Conservation (phyloP, 345 rosid species). For the Cardamine chenopodiifolia region DNA sequence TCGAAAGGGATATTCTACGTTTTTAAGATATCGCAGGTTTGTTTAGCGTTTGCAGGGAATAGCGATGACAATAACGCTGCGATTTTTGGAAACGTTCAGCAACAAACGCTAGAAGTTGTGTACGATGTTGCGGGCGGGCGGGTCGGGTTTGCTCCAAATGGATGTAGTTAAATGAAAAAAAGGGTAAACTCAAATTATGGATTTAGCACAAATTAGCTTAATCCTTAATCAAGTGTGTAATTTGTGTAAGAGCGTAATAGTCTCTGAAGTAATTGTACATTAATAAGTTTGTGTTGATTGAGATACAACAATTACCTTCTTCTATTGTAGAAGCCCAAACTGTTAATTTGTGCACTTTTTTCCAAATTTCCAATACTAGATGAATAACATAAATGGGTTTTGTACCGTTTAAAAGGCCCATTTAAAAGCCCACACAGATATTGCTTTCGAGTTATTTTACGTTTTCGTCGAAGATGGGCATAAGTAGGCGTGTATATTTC, state of each 20-base stretch:
- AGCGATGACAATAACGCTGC: constrained; percentile 50
- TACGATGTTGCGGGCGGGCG: constrained; percentile 63
- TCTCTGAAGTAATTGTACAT: constrained; percentile 23
- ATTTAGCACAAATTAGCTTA: constrained; percentile 25
- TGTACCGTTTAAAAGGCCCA: neutral
- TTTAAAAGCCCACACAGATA: neutral
- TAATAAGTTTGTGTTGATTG: constrained; percentile 17
- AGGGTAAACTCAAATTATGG: neutral
- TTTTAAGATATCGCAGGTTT: constrained; percentile 54
- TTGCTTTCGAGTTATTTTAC: neutral
- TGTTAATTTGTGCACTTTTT: neutral
- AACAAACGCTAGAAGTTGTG: constrained; percentile 66
- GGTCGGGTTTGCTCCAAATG: constrained; percentile 68
- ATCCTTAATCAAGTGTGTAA: constrained; percentile 30
- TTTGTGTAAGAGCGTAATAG: constrained; percentile 8
- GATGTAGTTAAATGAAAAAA: constrained; percentile 50
- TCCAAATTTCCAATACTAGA: neutral
- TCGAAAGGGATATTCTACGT: constrained; percentile 53
- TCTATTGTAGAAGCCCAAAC: neutral
- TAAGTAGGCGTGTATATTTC: no score
- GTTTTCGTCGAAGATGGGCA: no score
- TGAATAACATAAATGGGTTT: neutral
- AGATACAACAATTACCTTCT: constrained; percentile 1
- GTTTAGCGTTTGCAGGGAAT: constrained; percentile 81
- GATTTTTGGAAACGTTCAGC: constrained; percentile 80